Evolutionary conservation across 2,329 filamentous ascomycete genomes (phyloP), one percentile per base, ranked within the genome.

Genomic region (Epichloe hybrida): DNA sequence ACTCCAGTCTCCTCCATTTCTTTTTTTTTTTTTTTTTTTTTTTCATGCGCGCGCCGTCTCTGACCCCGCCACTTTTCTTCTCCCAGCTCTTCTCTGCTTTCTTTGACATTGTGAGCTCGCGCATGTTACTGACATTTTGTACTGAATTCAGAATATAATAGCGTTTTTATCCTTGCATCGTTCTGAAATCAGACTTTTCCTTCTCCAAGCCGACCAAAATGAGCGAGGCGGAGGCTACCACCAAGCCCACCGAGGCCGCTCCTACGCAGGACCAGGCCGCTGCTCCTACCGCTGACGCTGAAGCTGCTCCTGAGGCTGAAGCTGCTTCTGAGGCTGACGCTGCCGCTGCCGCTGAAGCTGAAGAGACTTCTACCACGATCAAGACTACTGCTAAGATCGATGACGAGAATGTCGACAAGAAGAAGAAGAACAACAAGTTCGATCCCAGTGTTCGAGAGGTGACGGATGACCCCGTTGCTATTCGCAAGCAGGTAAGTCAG

Each of bases 391-490:
- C 66, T 55, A 61, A 64, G 56, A 64, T 65, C 51, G 63, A 72
- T 53, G 56, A 60, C 47, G 62, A 69, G 36, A 64, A 71, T 57
- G 62, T 61, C 53, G 60, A 31, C 8, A 31, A 31, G 0, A 31
- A 31, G 27, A 31, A 65, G 57, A 79, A 80, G 59, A 84, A 84
- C 58, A 74, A 75, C 66, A 88, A 86, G 67, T 87, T 83, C 52
- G 83, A 89, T 61, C 76, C 86, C 47, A 81, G 80, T 46, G 66
- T 73, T 37, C 77, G 80, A 56, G 72, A 81, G 49, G 83, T 88
- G 63, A 84, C 83, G 23, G 81, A 85, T 59, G 87, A 96, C 66
- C 86, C 86, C 1, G 75, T 74, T 23, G 79, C 85, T 68, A 95
- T 96, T 62, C 84, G 88, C 65, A 84, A 84, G 63, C 90, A 94